Evolutionary conservation across 106 monocot species (phyloP).

Genomic region (Platanthera guangdongensis): DNA sequence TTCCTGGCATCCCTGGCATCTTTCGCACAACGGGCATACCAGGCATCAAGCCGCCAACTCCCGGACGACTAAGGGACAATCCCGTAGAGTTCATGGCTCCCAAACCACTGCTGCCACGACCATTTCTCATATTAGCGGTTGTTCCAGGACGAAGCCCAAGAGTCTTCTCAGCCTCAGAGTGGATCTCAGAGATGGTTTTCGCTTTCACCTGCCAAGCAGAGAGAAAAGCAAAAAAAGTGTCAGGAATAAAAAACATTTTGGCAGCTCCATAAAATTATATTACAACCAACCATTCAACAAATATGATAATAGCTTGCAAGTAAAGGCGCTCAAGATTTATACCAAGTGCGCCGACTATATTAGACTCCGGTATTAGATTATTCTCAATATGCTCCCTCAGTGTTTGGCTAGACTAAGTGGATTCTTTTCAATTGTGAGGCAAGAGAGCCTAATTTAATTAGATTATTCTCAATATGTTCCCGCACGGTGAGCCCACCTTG

Average conservation of each 20-base stretch:
- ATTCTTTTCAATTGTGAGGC: too few relatives aligned
- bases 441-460: too few relatives aligned
- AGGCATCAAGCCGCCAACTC: conserved; percentile 73
- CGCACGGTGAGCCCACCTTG: too few relatives aligned
- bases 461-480: too few relatives aligned
- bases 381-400: too few relatives aligned
- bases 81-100: conserved; percentile 23
- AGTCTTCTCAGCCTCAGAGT: conserved; percentile 85
- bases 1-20: conserved; percentile 93
- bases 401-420: too few relatives aligned
- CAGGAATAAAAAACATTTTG: not conserved
- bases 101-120: conserved; percentile 28
- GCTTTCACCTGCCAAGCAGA: conserved; percentile 56
- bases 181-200: conserved; percentile 91
- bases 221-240: not conserved
- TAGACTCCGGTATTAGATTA: too few relatives aligned
- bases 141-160: conserved; percentile 86
- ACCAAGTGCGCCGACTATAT: too few relatives aligned
- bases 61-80: conserved; percentile 30
- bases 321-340: too few relatives aligned
- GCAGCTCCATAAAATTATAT: not conserved
- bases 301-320: too few relatives aligned
- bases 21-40: conserved; percentile 82
- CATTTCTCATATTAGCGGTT: conserved; percentile 60
- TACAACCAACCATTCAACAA: too few relatives aligned